Evolutionary conservation across 2,329 filamentous ascomycete species (phyloP).

Genomic region (Phialophora expanda): DNA sequence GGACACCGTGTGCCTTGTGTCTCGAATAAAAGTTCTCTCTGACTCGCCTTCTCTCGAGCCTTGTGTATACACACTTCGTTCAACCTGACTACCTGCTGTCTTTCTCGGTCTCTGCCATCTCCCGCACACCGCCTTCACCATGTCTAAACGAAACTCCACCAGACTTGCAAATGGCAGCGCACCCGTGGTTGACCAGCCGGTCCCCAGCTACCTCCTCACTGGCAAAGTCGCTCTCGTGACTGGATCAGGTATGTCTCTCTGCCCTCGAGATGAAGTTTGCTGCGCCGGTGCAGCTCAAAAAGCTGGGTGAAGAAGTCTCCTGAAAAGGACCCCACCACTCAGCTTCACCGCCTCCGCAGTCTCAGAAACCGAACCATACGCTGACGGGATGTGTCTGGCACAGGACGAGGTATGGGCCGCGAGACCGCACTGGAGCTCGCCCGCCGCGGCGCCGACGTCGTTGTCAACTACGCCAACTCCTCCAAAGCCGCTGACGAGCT

Average conservation of each 20-base stretch:
- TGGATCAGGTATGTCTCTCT: constrained; percentile 39
- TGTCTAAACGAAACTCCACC: constrained; percentile 33
- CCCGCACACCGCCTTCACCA: constrained; percentile 18
- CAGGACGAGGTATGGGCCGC: constrained; percentile 50
- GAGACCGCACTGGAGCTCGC: constrained; percentile 51
- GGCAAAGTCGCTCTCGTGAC: constrained; percentile 52
- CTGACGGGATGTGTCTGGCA: constrained; percentile 21
- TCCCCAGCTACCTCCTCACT: constrained; percentile 45
- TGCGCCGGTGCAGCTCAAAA: background rate
- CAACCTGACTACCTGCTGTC: background rate
- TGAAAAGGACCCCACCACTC: constrained; percentile 2
- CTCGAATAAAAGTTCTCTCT: constrained; percentile 15
- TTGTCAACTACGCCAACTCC: constrained; percentile 61
- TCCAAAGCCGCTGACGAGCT: constrained; percentile 68
- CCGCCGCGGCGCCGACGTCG: constrained; percentile 48
- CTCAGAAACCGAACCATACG: constrained; percentile 1
- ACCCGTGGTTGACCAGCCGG: constrained; percentile 23
- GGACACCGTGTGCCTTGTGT: constrained; percentile 17
- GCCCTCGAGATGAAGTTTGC: background rate
- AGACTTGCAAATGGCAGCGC: constrained; percentile 35
- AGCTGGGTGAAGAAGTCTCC: background rate
- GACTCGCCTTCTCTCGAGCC: constrained; percentile 7
- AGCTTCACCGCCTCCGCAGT: constrained; percentile 23
- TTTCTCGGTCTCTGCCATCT: constrained; percentile 7
- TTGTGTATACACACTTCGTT: constrained; percentile 11